Conservation (phyloP, 2,329 filamentous ascomycete genomes). For the Cladosporium sp. region DNA sequence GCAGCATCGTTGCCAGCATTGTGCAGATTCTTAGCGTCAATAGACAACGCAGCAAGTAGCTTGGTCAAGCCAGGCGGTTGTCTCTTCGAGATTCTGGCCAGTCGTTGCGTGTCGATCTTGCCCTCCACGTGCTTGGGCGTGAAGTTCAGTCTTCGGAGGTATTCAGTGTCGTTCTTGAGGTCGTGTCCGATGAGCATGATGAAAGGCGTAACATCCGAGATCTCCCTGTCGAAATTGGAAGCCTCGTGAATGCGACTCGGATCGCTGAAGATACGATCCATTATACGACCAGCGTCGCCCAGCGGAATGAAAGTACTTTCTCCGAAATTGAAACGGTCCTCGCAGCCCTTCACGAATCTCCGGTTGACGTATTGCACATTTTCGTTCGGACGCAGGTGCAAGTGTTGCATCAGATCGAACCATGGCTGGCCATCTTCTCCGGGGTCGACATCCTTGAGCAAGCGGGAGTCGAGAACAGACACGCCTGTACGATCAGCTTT, state of each 20-base stretch:
- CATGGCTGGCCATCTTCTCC: constrained; percentile 66
- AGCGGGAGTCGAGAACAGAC: constrained; percentile 65
- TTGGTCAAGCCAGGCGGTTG: constrained; percentile 57
- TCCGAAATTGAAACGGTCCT: constrained; percentile 74
- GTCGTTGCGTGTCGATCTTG: constrained; percentile 69
- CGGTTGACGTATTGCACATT: constrained; percentile 66
- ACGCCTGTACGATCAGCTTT: constrained; percentile 5
- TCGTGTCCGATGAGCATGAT: constrained; percentile 82
- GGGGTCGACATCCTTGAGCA: constrained; percentile 58
- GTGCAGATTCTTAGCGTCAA: constrained; percentile 50
- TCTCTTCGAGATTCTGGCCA: constrained; percentile 60
- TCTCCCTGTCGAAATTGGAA: neutral
- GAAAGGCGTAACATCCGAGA: constrained; percentile 40
- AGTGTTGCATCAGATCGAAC: constrained; percentile 66
- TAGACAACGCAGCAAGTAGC: constrained; percentile 65
- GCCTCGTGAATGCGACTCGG: constrained; percentile 49
- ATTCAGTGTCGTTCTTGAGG: constrained; percentile 65
- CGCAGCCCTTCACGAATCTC: constrained; percentile 70
- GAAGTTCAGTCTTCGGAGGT: constrained; percentile 66
- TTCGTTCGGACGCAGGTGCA: constrained; percentile 76
- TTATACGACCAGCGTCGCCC: constrained; percentile 46
- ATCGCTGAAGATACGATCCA: constrained; percentile 58
- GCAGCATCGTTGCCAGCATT: constrained; percentile 45
- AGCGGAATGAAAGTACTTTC: constrained; percentile 57
- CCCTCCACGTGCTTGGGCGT: constrained; percentile 62